phyloP scores from a whole-genome alignment of 495 filamentous ascomycete genomes.

The Penicillium pancosmium region DNA sequence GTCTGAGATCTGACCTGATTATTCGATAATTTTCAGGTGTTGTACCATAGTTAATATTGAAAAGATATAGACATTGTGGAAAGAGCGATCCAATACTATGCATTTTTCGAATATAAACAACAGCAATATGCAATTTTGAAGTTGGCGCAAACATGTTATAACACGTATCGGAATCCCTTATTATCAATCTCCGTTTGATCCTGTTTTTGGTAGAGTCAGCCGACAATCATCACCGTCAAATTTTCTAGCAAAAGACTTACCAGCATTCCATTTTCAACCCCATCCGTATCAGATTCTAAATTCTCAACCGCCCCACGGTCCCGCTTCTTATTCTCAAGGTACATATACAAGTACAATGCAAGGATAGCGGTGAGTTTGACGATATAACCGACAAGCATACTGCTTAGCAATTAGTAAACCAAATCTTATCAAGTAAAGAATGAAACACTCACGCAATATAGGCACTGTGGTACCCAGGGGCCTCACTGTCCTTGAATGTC shows the following conservation, averaged over 20 bases:
- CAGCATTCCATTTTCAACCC: constrained; percentile 56
- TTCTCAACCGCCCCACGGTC: constrained; percentile 45
- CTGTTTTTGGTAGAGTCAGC: constrained; percentile 21
- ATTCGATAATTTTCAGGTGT: neutral
- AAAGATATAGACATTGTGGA: neutral
- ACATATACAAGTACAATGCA: constrained; percentile 57
- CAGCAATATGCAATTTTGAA: too few relatives aligned
- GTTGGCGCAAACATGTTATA: constrained; percentile 27
- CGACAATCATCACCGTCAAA: neutral
- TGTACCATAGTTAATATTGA: neutral
- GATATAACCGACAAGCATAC: constrained; percentile 56
- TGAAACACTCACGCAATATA: constrained; percentile 48
- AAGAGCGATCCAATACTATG: too few relatives aligned
- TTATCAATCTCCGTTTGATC: constrained; percentile 61
- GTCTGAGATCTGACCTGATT: neutral
- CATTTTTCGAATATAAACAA: too few relatives aligned
- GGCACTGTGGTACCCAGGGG: constrained; percentile 55
- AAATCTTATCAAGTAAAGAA: neutral
- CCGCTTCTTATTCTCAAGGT: constrained; percentile 53
- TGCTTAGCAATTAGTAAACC: neutral
- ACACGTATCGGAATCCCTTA: constrained; percentile 54
- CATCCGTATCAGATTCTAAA: constrained; percentile 44
- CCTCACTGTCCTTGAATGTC: constrained; percentile 55
- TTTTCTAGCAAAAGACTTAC: constrained; percentile 16
- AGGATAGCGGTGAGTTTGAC: constrained; percentile 52